phyloP scores from a whole-genome alignment of 2,329 filamentous ascomycete species.

The Alternaria metachromatica region DNA sequence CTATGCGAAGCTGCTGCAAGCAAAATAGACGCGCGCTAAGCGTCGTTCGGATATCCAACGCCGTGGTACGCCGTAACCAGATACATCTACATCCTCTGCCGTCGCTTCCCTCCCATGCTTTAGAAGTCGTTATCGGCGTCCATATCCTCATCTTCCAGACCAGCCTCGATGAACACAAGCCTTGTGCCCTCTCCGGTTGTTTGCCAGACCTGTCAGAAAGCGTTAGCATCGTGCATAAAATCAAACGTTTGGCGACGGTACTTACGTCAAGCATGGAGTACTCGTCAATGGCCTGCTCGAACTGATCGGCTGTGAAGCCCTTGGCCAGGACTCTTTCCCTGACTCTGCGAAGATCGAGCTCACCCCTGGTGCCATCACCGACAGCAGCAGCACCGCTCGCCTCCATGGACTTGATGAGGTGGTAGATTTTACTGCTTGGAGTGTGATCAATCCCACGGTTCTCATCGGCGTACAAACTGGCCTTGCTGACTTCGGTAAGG shows the following conservation, averaged over 20 bases:
- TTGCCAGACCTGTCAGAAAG: conserved; percentile 58
- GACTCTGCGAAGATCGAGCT: conserved; percentile 87
- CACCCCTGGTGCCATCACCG: conserved; percentile 72
- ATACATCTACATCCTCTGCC: conserved; percentile 19
- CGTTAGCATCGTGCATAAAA: conserved; percentile 36
- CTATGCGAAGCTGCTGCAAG: conserved; percentile 4
- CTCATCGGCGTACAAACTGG: conserved; percentile 79
- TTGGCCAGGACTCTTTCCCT: conserved; percentile 92
- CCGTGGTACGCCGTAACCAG: conserved; percentile 33
- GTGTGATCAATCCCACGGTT: conserved; percentile 69
- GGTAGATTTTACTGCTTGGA: conserved; percentile 89
- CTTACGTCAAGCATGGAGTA: conserved; percentile 90
- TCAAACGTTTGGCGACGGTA: conserved; percentile 1
- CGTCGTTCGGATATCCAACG: conserved; percentile 28
- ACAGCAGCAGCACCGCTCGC: conserved; percentile 83
- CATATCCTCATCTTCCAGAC: conserved; percentile 54
- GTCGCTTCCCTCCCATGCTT: conserved; percentile 15
- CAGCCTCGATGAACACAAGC: conserved; percentile 62
- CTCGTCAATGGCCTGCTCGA: conserved; percentile 84
- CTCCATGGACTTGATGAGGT: conserved; percentile 86
- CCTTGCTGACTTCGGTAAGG: conserved; percentile 91
- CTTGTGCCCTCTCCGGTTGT: conserved; percentile 61
- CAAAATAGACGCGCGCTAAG: conserved; percentile 9
- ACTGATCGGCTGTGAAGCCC: conserved; percentile 95
- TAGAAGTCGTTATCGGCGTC: conserved; percentile 47